A percentile compares a stretch with the other conserved stretches of the same genome.
Evolutionary conservation across 352 stramenopile species (phyloP).

Genomic region (Elongisporangium anandrum): DNA sequence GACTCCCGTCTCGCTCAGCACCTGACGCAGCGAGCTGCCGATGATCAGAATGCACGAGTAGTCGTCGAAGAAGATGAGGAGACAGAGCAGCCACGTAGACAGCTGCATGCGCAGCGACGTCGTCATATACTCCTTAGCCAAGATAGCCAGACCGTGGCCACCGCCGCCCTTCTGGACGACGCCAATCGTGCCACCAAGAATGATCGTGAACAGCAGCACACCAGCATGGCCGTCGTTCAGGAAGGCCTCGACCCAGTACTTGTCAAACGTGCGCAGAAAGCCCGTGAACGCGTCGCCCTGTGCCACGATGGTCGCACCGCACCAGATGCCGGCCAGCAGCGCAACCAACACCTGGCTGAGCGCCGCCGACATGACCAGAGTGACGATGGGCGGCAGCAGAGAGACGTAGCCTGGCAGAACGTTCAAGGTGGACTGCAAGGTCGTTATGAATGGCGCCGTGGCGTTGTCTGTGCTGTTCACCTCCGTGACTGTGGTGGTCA

Average conservation of each 20-base stretch:
- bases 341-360: slow-evolving; percentile 79
- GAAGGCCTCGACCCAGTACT: slow-evolving; percentile 86
- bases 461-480: slow-evolving; percentile 21
- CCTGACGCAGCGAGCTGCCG: slow-evolving; percentile 79
- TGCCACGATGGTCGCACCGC: slow-evolving; percentile 77
- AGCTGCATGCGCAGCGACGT: slow-evolving; percentile 81
- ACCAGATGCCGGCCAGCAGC: slow-evolving; percentile 84
- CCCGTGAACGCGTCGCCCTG: slow-evolving; percentile 67
- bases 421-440: slow-evolving; percentile 33
- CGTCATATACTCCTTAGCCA: slow-evolving; percentile 81
- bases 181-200: slow-evolving; percentile 85
- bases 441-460: slow-evolving; percentile 29
- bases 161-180: slow-evolving; percentile 88
- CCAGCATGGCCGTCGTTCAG: slow-evolving; percentile 76
- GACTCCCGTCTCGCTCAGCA: slow-evolving; percentile 78
- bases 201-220: slow-evolving; percentile 87
- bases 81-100: slow-evolving; percentile 75
- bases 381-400: slow-evolving; percentile 68
- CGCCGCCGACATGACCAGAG: slow-evolving; percentile 65
- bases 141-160: slow-evolving; percentile 73
- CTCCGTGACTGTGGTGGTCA: slow-evolving; percentile 43
- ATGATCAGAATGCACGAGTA: slow-evolving; percentile 91
- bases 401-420: slow-evolving; percentile 74
- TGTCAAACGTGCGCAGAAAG: slow-evolving; percentile 84
- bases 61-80: slow-evolving; percentile 92